Conservation (phyloP, 305 asterid genomes). For the Fraxinus greggii region DNA sequence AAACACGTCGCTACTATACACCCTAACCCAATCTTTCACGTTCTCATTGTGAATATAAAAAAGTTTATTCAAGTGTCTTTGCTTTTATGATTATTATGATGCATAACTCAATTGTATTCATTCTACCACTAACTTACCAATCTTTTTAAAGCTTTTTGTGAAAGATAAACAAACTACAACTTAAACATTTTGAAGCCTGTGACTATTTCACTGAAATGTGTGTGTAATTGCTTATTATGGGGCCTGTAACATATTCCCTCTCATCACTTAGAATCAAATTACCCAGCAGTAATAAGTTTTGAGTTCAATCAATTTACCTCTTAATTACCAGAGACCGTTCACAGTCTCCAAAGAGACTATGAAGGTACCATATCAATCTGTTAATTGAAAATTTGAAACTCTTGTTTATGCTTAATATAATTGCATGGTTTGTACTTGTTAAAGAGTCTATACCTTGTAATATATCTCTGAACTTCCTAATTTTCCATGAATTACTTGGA, state of each 20-base stretch:
- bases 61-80: slow-evolving; percentile 5
- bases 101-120: slow-evolving; percentile 8
- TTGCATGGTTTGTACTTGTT: not conserved
- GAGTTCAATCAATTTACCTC: not conserved
- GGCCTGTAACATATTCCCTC: slow-evolving; percentile 2
- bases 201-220: slow-evolving; percentile 4
- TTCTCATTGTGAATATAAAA: slow-evolving; percentile 14
- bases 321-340: not conserved
- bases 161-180: slow-evolving; percentile 2
- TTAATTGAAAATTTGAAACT: not conserved
- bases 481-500: slow-evolving; percentile 18
- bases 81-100: not conserved
- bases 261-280: not conserved
- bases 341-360: not conserved
- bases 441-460: not conserved
- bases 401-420: not conserved
- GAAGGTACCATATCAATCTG: slow-evolving; percentile 8
- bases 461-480: slow-evolving; percentile 20
- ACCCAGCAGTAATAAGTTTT: not conserved
- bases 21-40: slow-evolving; percentile 13
- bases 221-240: not conserved
- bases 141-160: not conserved
- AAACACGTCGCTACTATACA: not conserved
- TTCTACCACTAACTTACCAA: not conserved
- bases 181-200: not conserved